These are phyloP conservation scores for Cytospora piceicola DNA, from an alignment of 2,329 filamentous ascomycete genomes.

Conservation along the genomic window DNA sequence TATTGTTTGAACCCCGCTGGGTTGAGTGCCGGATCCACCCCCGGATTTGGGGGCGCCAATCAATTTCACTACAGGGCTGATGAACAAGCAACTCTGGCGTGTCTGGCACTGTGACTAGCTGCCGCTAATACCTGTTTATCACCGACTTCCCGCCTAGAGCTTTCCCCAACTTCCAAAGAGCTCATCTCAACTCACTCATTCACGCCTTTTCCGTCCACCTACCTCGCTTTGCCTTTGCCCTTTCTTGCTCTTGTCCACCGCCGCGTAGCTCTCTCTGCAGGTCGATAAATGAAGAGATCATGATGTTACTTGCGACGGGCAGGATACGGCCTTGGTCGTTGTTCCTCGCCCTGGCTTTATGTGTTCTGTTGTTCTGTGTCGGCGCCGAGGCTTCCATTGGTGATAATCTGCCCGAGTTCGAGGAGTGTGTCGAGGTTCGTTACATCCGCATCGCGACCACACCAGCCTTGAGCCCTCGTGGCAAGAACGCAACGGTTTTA, in stretches of 20 bases:
- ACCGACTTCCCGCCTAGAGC: background rate
- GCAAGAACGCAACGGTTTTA: constrained; percentile 25
- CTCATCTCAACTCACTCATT: background rate
- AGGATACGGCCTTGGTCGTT: constrained; percentile 37
- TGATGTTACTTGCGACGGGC: constrained; percentile 41
- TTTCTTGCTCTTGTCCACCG: background rate
- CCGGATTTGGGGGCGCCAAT: constrained; percentile 1
- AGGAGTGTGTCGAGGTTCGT: constrained; percentile 79
- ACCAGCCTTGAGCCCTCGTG: background rate
- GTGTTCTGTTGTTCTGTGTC: constrained; percentile 45
- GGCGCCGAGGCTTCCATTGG: constrained; percentile 73
- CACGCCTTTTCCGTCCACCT: constrained; percentile 2
- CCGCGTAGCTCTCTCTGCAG: background rate
- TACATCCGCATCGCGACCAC: background rate
- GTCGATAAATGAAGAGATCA: constrained; percentile 29
- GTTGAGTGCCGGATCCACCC: background rate
- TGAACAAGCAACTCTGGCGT: background rate
- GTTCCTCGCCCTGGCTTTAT: constrained; percentile 41
- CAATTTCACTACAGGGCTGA: background rate
- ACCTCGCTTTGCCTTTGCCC: background rate
- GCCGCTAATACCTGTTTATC: background rate
- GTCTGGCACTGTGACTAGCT: background rate
- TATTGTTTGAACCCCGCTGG: background rate
- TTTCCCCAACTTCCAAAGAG: background rate
- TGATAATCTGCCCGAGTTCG: constrained; percentile 85